A percentile compares a stretch with the other conserved stretches of the same genome.
Evolutionary conservation across 306 rosid genomes (phyloP).

Genomic region (Dicorynia guianensis): DNA sequence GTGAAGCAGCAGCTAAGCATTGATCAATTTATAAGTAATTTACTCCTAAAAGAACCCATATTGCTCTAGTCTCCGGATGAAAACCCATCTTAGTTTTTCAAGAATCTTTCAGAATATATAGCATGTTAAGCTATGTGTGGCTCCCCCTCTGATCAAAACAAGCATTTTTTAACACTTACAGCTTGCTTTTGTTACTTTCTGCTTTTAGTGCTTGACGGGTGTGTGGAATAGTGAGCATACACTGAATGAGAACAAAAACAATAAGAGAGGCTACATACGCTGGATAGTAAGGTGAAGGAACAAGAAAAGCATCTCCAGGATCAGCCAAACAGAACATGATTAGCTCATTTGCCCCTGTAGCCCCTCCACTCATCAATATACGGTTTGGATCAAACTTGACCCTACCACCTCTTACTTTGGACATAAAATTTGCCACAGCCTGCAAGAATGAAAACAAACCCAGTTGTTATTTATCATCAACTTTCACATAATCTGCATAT

Average conservation of each 20-base stretch:
- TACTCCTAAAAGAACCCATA: neutral
- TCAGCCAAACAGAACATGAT: slow-evolving; percentile 87
- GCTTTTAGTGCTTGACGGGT: neutral
- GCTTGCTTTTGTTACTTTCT: neutral
- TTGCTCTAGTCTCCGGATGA: neutral
- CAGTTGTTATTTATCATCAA: neutral
- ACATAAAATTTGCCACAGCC: slow-evolving; percentile 90
- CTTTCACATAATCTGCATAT: neutral
- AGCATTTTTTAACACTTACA: slow-evolving; percentile 3
- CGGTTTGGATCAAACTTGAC: slow-evolving; percentile 76
- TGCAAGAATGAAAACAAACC: slow-evolving; percentile 21
- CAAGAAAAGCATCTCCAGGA: slow-evolving; percentile 87
- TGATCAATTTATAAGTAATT: neutral
- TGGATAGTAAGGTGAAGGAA: slow-evolving; percentile 93
- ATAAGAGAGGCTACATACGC: slow-evolving; percentile 63
- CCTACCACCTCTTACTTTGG: slow-evolving; percentile 79
- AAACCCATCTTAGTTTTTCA: neutral
- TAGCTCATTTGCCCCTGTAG: slow-evolving; percentile 89
- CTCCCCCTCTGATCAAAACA: neutral
- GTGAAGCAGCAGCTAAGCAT: neutral
- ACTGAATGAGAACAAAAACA: slow-evolving; percentile 34
- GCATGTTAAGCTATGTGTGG: neutral
- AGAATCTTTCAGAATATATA: neutral
- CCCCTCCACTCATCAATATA: slow-evolving; percentile 91
- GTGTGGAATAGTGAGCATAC: slow-evolving; percentile 31